Evolutionary conservation across 2,329 filamentous ascomycete genomes (phyloP), one percentile per base, ranked within the genome.

Genomic region (Colletotrichum acutatum): DNA sequence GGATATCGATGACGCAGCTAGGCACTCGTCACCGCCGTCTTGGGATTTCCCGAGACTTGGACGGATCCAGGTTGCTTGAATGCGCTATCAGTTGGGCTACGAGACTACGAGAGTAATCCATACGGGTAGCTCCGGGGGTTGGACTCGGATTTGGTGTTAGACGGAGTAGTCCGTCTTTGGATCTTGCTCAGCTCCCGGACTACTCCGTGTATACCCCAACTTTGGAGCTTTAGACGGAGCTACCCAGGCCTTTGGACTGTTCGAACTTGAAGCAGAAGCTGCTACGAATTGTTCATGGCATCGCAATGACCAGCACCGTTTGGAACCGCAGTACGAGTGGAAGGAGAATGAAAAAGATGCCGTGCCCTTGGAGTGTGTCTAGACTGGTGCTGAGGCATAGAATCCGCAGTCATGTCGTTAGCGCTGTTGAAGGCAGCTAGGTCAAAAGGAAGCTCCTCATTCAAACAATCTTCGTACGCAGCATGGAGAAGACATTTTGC

Each of bases 341-440:
- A 12, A 34, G 16, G 12, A 26, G n/a, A 22, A 26, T 66, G 46
- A 61, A 60, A 30, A 71, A 28, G 46, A 66, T 66, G 68, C 56
- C 7, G 8, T 9, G 12, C 22, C 56, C 12, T 56, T 11, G 26
- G n/a, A n/a, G 28, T 32, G 62, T 46, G 26, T n/a, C 14, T 37
- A 16, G 37, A 4, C 16, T 16, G n/a, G 14, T 5, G 6, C n/a
- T 12, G 4, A 32, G 56, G 14, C 14, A 32, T 24, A 24, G 26
- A n/a, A 8, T 6, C 32, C 28, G 57, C 11, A 53, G 42, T 24
- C 56, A 71, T 71, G 68, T 57, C 56, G 9, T 56, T 57, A 9
- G 49, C 56, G 14, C 8, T 61, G 32, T 49, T 57, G 34, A 67
- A 57, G 30, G 30, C 49, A 32, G 46, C 46, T 14, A 24, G 30